phyloP scores from a whole-genome alignment of 2,329 filamentous ascomycete species.

The Periconia sp. region DNA sequence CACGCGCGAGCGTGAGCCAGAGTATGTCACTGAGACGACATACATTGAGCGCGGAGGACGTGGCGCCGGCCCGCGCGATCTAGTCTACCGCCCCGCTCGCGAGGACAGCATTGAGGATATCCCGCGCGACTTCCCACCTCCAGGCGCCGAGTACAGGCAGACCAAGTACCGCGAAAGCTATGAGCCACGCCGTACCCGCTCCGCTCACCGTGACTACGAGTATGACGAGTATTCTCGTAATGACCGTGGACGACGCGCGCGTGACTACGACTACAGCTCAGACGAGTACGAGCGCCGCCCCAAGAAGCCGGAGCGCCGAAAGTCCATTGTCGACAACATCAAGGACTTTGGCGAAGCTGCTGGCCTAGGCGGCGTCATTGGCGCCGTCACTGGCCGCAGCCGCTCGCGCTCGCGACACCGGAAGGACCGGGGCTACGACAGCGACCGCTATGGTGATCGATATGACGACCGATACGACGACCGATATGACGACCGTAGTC shows the following conservation, averaged over 20 bases:
- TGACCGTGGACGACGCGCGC: conserved; percentile 53
- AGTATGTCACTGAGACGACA: conserved; percentile 58
- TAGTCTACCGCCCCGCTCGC: conserved; percentile 60
- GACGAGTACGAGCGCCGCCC: conserved; percentile 53
- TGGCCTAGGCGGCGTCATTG: conserved; percentile 63
- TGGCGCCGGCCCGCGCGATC: conserved; percentile 51
- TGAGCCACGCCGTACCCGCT: conserved; percentile 65
- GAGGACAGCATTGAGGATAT: conserved; percentile 88
- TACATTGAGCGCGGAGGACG: conserved; percentile 57
- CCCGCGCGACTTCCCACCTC: conserved; percentile 81
- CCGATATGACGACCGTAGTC: conserved; percentile 59
- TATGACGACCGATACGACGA: conserved; percentile 41
- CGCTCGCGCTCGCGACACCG: conserved; percentile 65
- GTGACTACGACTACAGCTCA: conserved; percentile 56
- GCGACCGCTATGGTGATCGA: conserved; percentile 41
- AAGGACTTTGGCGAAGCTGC: conserved; percentile 63
- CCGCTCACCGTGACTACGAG: conserved; percentile 66
- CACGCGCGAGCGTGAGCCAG: conserved; percentile 55
- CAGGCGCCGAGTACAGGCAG: conserved; percentile 56
- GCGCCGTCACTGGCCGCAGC: conserved; percentile 60
- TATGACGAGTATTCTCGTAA: conserved; percentile 55
- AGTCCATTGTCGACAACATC: conserved; percentile 62
- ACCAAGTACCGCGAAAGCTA: conserved; percentile 57
- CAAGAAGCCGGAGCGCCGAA: conserved; percentile 55
- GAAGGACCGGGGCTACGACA: conserved; percentile 58